These are phyloP conservation scores for Dissophora globulifera DNA, from an alignment of 192 early-diverging fungal species.

Conservation along the genomic window DNA sequence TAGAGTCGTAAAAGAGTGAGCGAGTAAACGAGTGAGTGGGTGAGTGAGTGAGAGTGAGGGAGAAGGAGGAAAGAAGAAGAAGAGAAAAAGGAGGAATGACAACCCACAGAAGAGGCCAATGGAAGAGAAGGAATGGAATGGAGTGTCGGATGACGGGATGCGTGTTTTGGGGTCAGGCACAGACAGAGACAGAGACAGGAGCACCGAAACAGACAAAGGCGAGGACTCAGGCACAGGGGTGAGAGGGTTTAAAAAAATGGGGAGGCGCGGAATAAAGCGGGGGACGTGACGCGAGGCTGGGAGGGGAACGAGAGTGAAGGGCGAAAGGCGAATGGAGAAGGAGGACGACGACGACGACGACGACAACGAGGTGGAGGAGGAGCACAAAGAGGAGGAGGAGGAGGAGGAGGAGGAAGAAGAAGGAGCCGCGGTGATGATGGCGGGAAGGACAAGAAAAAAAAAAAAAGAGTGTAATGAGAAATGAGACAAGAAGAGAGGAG, in stretches of 20 bases:
- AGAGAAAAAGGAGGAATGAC: constrained; percentile 8
- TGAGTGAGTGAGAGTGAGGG: too few relatives aligned
- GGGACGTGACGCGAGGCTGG: neutral
- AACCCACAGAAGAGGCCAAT: neutral
- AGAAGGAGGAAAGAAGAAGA: neutral
- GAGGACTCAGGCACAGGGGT: neutral
- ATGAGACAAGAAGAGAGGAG: too few relatives aligned
- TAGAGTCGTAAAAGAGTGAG: too few relatives aligned
- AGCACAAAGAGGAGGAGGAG: neutral
- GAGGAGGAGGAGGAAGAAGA: neutral
- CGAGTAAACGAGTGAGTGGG: too few relatives aligned
- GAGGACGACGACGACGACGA: neutral
- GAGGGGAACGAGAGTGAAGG: neutral
- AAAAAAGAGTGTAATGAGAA: too few relatives aligned
- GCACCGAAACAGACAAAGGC: neutral
- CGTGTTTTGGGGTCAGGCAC: neutral
- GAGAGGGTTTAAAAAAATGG: neutral
- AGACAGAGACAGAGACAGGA: neutral
- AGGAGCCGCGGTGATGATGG: too few relatives aligned
- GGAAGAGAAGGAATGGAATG: neutral
- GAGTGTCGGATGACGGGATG: neutral
- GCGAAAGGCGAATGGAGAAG: neutral
- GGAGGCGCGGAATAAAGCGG: constrained; percentile 2
- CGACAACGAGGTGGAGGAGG: neutral
- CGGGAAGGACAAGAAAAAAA: too few relatives aligned